Conservation (phyloP, 306 rosid species). For the Cotoneaster glaucophyllus region DNA sequence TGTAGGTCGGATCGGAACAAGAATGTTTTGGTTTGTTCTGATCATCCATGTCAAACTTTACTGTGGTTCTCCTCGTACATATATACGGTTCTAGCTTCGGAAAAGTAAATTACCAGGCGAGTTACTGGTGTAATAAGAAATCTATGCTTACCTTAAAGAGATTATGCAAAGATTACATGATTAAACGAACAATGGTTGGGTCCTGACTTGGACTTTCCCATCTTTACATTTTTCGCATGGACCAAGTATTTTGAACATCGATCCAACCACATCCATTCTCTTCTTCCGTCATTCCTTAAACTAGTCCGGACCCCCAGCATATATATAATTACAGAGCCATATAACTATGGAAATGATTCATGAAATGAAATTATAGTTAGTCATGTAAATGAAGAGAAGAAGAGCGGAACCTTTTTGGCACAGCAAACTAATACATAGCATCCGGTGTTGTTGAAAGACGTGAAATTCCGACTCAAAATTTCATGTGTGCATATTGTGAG, state of each 20-base stretch:
- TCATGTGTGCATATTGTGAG: neutral
- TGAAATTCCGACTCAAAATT: neutral
- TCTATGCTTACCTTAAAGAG: neutral
- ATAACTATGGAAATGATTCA: neutral
- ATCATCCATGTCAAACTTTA: slow-evolving; percentile 4
- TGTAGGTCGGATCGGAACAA: slow-evolving; percentile 42
- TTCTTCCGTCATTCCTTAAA: neutral
- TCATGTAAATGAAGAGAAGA: neutral
- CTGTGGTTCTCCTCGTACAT: neutral
- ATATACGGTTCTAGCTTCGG: neutral
- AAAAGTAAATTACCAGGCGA: neutral
- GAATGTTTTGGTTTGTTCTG: slow-evolving; percentile 58
- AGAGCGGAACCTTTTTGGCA: neutral
- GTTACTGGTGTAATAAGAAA: neutral
- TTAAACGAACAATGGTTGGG: neutral
- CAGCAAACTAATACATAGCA: neutral
- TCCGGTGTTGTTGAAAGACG: neutral
- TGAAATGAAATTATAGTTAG: too few species aligned
- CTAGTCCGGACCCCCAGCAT: neutral
- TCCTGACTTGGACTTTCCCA: neutral
- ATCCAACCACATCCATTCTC: neutral
- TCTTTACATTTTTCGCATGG: neutral
- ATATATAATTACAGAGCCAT: neutral
- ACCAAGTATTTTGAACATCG: neutral
- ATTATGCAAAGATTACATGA: neutral